Evolutionary conservation across 2,329 filamentous ascomycete species (phyloP).

Genomic region (Colletotrichum liriopes): DNA sequence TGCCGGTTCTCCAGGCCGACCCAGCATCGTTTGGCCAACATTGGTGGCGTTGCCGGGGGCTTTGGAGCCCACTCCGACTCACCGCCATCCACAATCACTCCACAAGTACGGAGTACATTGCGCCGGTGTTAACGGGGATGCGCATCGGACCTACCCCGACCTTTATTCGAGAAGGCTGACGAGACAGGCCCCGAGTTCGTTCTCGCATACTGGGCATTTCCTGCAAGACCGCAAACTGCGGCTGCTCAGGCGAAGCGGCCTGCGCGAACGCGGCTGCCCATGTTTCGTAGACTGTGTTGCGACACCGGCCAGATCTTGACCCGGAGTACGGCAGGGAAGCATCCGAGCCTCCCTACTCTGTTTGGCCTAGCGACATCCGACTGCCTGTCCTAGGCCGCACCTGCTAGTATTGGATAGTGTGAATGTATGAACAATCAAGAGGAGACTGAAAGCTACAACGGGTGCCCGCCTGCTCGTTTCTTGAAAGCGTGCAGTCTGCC

Average conservation of each 20-base stretch:
- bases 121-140: constrained; percentile 26
- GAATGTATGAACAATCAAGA: neutral
- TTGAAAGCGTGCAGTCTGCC: constrained; percentile 20
- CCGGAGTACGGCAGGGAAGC: neutral
- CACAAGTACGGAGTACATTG: constrained; percentile 17
- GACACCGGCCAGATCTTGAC: constrained; percentile 27
- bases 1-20: constrained; percentile 34
- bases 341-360: constrained; percentile 8
- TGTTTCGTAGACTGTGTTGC: constrained; percentile 18
- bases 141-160: constrained; percentile 10
- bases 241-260: neutral
- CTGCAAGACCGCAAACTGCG: neutral
- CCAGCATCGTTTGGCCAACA: constrained; percentile 2
- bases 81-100: constrained; percentile 38
- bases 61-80: constrained; percentile 30
- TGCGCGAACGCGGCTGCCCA: neutral
- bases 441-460: neutral
- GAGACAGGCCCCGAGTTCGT: constrained; percentile 11
- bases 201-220: neutral
- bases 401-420: neutral
- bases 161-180: constrained; percentile 36
- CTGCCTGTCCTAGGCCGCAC: neutral
- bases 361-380: neutral
- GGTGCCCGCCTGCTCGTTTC: no score
- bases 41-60: constrained; percentile 34